These are phyloP conservation scores for Candolleomyces efflorescens DNA, from an alignment of 768 basidiomycete species.

Conservation along the genomic window DNA sequence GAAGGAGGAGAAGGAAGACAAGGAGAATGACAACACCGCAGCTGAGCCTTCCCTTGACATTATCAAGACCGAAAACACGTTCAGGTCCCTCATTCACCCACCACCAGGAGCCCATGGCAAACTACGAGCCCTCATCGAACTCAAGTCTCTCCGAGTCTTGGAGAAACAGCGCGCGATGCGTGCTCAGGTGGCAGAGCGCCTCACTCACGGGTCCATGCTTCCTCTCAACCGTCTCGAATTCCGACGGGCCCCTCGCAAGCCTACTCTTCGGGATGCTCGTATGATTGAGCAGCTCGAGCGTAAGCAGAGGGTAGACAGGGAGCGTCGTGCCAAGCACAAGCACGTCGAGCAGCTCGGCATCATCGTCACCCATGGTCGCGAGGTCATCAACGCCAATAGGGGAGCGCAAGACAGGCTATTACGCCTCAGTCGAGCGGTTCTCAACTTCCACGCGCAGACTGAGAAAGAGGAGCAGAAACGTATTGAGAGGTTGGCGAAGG, in stretches of 20 bases:
- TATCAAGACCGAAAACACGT: slow-evolving; percentile 24
- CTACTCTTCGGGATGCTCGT: slow-evolving; percentile 83
- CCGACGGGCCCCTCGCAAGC: slow-evolving; percentile 73
- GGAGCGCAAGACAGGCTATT: slow-evolving; percentile 60
- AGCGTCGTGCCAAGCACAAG: slow-evolving; percentile 92
- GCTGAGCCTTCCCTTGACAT: slow-evolving; percentile 14
- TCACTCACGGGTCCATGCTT: slow-evolving; percentile 83
- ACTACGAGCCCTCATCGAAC: slow-evolving; percentile 86
- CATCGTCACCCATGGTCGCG: slow-evolving; percentile 80
- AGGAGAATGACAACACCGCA: slow-evolving; percentile 30
- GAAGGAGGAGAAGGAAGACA: slow-evolving; percentile 46
- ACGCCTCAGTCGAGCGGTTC: slow-evolving; percentile 75
- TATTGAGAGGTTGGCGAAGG: slow-evolving; percentile 93
- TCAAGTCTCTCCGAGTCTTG: slow-evolving; percentile 82
- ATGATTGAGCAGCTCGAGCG: slow-evolving; percentile 87
- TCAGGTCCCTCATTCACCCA: slow-evolving; percentile 46
- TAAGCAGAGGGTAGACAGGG: slow-evolving; percentile 87
- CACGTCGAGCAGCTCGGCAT: slow-evolving; percentile 90
- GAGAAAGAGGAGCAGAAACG: slow-evolving; percentile 99
- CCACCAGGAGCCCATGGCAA: slow-evolving; percentile 72
- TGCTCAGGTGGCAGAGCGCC: slow-evolving; percentile 78
- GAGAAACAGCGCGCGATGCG: slow-evolving; percentile 91
- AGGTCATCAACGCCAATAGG: slow-evolving; percentile 64
- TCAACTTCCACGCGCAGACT: slow-evolving; percentile 81
- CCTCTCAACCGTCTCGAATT: slow-evolving; percentile 92